Evolutionary conservation across 148 eudicot species (phyloP).

Genomic region (Fagopyrum homotropicum): DNA sequence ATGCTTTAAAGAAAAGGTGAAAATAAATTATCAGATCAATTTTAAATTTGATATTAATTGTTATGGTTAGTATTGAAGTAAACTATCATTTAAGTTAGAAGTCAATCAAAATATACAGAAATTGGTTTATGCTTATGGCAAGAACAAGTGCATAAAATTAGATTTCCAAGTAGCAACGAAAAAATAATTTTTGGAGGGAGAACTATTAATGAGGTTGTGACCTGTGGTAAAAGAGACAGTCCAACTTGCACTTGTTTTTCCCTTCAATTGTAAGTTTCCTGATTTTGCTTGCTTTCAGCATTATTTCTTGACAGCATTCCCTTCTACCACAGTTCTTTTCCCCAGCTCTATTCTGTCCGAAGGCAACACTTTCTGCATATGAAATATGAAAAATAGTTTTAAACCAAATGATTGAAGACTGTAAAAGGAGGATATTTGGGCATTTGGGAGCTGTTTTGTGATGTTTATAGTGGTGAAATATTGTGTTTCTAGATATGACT

Average conservation of each 20-base stretch:
- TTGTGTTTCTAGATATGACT: not conserved
- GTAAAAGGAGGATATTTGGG: not conserved
- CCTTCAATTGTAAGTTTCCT: not conserved
- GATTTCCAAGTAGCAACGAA: too few relatives aligned
- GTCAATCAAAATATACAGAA: too few relatives aligned
- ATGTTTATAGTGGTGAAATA: not conserved
- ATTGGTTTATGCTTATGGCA: too few relatives aligned
- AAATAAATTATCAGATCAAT: too few relatives aligned
- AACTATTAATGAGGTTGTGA: too few relatives aligned
- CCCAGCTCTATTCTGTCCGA: not conserved
- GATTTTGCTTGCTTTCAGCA: not conserved
- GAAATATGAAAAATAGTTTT: not conserved
- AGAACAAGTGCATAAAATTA: too few relatives aligned
- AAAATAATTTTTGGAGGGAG: too few relatives aligned
- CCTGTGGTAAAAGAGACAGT: not conserved
- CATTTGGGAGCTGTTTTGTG: not conserved
- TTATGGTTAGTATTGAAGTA: too few relatives aligned
- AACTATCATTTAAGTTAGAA: too few relatives aligned
- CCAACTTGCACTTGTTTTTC: not conserved
- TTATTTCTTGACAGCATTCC: constrained; percentile 1
- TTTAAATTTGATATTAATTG: too few relatives aligned
- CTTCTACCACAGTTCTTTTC: not conserved
- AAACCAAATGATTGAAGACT: not conserved
- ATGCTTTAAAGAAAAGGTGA: too few relatives aligned
- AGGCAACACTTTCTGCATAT: not conserved